These are phyloP conservation scores for Clohesyomyces aquaticus DNA, from an alignment of 495 filamentous ascomycete genomes.

Conservation along the genomic window DNA sequence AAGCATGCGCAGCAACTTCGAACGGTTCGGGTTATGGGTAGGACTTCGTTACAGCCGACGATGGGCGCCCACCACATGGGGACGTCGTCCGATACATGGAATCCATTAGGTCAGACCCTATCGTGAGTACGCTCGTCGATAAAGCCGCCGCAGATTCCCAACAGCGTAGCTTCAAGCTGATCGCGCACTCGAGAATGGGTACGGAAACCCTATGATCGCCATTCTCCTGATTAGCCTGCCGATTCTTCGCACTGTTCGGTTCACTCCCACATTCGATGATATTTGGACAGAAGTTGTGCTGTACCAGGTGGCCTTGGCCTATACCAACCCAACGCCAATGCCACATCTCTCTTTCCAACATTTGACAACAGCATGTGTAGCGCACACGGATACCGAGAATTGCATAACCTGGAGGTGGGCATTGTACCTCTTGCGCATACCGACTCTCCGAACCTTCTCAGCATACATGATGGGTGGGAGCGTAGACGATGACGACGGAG, in stretches of 20 bases:
- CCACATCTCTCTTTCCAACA: constrained; percentile 3
- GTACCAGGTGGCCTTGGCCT: not conserved
- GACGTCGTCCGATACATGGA: not conserved
- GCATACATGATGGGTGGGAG: constrained; percentile 2
- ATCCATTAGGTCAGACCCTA: not conserved
- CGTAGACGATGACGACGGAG: not conserved
- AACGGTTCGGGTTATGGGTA: too few species aligned
- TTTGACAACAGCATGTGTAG: not conserved
- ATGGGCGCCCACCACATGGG: not conserved
- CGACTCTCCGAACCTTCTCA: not conserved
- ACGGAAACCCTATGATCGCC: constrained; percentile 12
- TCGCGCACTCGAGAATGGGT: not conserved
- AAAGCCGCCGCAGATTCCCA: too few species aligned
- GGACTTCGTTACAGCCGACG: too few species aligned
- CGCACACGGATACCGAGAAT: not conserved
- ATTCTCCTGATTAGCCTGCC: constrained; percentile 4
- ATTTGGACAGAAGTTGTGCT: constrained; percentile 4
- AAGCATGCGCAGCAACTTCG: not conserved
- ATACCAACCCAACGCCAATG: not conserved
- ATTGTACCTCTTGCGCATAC: not conserved
- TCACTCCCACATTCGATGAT: not conserved
- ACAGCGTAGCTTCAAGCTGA: too few species aligned
- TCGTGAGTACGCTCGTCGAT: too few species aligned
- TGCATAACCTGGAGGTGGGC: not conserved
- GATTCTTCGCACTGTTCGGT: constrained; percentile 12